A percentile compares a stretch with the other conserved stretches of the same genome.
phyloP scores from a whole-genome alignment of 768 basidiomycete genomes.

The Phylloporus sp. region DNA sequence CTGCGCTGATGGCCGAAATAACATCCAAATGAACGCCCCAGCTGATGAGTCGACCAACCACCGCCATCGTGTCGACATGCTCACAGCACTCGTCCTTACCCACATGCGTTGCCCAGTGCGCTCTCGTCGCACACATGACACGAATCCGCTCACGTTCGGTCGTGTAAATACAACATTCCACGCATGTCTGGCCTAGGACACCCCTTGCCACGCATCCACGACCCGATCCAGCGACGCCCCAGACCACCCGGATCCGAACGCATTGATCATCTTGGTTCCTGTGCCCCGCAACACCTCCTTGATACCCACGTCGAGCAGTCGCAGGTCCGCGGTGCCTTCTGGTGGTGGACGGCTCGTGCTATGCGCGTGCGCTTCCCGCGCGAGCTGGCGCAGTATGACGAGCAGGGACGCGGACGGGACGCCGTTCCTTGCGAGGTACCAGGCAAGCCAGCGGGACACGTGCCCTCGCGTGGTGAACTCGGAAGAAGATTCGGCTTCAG shows the following conservation, averaged over 20 bases:
- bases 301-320: constrained; percentile 53
- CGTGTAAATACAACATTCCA: neutral
- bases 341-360: constrained; percentile 49
- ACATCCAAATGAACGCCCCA: neutral
- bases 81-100: neutral
- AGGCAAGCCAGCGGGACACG: constrained; percentile 48
- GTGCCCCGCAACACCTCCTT: constrained; percentile 84
- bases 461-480: constrained; percentile 4
- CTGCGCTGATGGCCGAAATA: neutral
- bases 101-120: too few relatives aligned
- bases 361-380: constrained; percentile 57
- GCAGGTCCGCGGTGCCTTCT: constrained; percentile 43
- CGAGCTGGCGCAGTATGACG: constrained; percentile 55
- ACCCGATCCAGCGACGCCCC: constrained; percentile 65
- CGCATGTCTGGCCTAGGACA: constrained; percentile 5
- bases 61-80: neutral
- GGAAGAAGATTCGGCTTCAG: constrained; percentile 5
- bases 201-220: constrained; percentile 50
- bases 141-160: neutral
- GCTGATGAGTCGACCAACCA: neutral
- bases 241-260: constrained; percentile 72
- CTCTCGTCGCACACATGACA: neutral
- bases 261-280: constrained; percentile 74
- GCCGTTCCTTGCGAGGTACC: constrained; percentile 68
- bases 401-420: constrained; percentile 72